Percentiles rank a stretch among this genome's conserved stretches.
These are phyloP conservation scores for Polygonum aviculare DNA, from an alignment of 148 eudicot species.

Conservation along the genomic window DNA sequence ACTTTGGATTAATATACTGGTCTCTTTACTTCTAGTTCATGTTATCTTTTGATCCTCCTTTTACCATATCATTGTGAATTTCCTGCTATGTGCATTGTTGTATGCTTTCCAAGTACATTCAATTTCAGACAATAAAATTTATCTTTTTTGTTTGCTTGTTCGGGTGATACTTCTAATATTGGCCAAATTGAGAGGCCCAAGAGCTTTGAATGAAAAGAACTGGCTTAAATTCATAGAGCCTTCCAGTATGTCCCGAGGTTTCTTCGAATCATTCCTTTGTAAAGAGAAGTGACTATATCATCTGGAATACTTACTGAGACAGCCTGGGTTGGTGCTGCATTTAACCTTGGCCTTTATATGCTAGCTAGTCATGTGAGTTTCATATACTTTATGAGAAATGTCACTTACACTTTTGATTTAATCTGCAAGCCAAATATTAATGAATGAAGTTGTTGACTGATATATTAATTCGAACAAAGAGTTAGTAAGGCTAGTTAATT, in stretches of 20 bases:
- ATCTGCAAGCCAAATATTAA: neutral
- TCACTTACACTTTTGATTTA: neutral
- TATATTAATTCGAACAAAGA: neutral
- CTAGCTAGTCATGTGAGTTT: slow-evolving; percentile 93
- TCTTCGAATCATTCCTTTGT: slow-evolving; percentile 61
- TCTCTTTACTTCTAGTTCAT: neutral
- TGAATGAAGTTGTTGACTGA: neutral
- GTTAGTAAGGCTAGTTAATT: neutral
- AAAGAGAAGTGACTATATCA: slow-evolving; percentile 75
- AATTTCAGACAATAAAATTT: neutral
- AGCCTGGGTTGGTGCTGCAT: slow-evolving; percentile 98
- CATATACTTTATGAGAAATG: neutral
- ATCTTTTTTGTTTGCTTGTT: neutral
- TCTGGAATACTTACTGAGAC: slow-evolving; percentile 95
- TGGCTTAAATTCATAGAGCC: slow-evolving; percentile 61
- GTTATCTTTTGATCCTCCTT: neutral
- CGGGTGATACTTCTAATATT: slow-evolving; percentile 61
- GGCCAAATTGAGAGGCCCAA: slow-evolving; percentile 47
- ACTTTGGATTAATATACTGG: too few species aligned
- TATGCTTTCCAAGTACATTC: neutral
- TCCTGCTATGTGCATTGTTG: neutral
- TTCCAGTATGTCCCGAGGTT: slow-evolving; percentile 85
- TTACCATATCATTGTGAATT: neutral
- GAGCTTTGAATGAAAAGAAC: slow-evolving; percentile 59
- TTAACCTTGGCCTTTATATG: slow-evolving; percentile 90